A percentile compares a stretch with the other conserved stretches of the same genome.
phyloP scores from a whole-genome alignment of 2,329 filamentous ascomycete species.

The Monilinia polystroma region DNA sequence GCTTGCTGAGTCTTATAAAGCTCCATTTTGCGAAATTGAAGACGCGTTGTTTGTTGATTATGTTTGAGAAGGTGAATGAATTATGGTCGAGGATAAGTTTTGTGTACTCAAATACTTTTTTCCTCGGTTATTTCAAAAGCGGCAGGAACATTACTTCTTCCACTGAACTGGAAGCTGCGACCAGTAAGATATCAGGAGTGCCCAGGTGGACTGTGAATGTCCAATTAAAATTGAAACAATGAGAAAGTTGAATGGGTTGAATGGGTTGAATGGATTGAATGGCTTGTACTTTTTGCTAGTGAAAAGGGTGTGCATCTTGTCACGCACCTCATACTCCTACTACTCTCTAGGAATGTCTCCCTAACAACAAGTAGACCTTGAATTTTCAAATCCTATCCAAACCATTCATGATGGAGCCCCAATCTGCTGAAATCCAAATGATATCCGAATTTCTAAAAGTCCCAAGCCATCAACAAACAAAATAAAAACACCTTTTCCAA shows the following conservation, averaged over 20 bases:
- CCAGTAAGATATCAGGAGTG: background rate
- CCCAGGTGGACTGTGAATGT: background rate
- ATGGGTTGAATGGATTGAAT: no score
- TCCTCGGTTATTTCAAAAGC: background rate
- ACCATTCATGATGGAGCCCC: no score
- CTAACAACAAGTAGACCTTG: no score
- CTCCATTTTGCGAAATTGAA: background rate
- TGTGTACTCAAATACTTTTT: background rate
- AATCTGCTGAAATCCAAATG: no score
- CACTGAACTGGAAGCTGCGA: background rate
- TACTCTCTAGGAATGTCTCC: no score
- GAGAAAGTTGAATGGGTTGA: background rate
- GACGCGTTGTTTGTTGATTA: background rate
- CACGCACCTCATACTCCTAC: background rate
- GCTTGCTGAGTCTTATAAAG: constrained; percentile 15
- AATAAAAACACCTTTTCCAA: background rate
- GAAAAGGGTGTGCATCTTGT: background rate
- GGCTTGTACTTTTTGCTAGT: no score
- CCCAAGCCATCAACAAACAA: no score
- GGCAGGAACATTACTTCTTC: constrained; percentile 9
- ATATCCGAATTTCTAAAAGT: no score
- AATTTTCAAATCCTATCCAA: no score
- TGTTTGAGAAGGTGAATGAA: background rate
- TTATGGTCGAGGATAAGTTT: background rate
- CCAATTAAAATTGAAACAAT: background rate